Conservation (phyloP, 495 filamentous ascomycete genomes). For the Pseudoneurospora amorphoporcata region DNA sequence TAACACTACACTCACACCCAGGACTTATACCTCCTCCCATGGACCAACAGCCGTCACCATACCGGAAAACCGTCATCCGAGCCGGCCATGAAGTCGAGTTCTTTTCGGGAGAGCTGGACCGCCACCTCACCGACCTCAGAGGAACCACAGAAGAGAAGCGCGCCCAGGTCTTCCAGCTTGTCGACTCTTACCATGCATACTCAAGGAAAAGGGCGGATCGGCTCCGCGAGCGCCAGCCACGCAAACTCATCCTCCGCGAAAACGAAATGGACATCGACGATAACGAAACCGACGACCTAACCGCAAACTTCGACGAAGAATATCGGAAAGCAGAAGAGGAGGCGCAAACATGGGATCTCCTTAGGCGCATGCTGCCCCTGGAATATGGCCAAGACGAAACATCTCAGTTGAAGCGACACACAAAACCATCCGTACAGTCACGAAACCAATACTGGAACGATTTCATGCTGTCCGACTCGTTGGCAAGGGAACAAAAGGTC, state of each 20-base stretch:
- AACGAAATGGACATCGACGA: constrained; percentile 51
- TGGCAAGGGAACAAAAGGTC: constrained; percentile 56
- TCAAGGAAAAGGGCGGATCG: constrained; percentile 26
- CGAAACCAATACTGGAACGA: constrained; percentile 33
- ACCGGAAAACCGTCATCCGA: constrained; percentile 18
- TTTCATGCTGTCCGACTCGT: constrained; percentile 36
- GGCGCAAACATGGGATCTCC: constrained; percentile 79
- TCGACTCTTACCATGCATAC: constrained; percentile 35
- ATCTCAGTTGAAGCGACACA: constrained; percentile 15
- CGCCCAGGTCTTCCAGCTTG: constrained; percentile 32
- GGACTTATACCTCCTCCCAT: background rate
- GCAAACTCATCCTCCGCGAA: constrained; percentile 8
- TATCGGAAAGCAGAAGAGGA: constrained; percentile 44
- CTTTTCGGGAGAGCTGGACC: constrained; percentile 37
- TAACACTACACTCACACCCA: constrained; percentile 2
- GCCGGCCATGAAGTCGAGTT: constrained; percentile 33
- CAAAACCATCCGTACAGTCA: constrained; percentile 4
- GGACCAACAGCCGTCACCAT: constrained; percentile 19
- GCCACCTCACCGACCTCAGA: constrained; percentile 21
- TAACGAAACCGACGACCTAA: constrained; percentile 28
- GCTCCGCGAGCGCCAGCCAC: constrained; percentile 22
- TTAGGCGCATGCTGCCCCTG: constrained; percentile 49
- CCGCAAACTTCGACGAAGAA: constrained; percentile 24
- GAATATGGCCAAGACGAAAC: constrained; percentile 33
- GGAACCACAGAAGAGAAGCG: constrained; percentile 27